Evolutionary conservation across 2,329 filamentous ascomycete species (phyloP), one percentile per base, ranked within the genome.

Genomic region (Pseudogymnoascus sp.): DNA sequence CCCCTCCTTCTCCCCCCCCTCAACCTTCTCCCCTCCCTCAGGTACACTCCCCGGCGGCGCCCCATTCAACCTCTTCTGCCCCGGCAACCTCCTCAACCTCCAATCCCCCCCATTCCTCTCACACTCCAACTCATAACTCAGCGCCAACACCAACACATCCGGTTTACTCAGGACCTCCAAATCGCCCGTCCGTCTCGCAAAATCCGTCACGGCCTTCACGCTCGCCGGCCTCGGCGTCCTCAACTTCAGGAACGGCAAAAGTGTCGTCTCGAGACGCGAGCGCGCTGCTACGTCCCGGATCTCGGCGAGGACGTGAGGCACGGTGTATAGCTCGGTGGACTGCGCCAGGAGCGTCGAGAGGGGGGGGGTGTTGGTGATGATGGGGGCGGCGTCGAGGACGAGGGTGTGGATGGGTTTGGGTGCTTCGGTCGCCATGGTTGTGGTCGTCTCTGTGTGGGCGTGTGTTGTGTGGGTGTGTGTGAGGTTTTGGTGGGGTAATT

Each of bases 41-140:
- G 68, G 65, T 19, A 75, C 68, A 19, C 62, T 42, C 38, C 62
- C 59, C 35, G 70, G 64, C 7, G 87, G 83, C 68, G 82, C 82
- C 2, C 90, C 90, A 72, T 93, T 93, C 63, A 93, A 72, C 1
- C 83, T 75, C 75, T 92, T 93, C 74, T 96, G 92, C 0, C 87
- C 89, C 0, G 93, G 93, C 2, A 84, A 82, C 64, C 83, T 90
- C 66, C 93, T 82, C 74, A 97, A 72, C 65, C 93, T 84, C 89
- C 91, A 96, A 73, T 96, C 88, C 1, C 93, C 93, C n/a, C 87
- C 86, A 73, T 96, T 96, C 64, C 88, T 81, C 78, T 97, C 93
- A 70, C 90, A 89, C 71, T 97, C 93, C n/a, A 97, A 74, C 74
- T 99, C 95, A 74, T 97, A 97, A 0, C 91, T 89, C 63, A 99